A percentile compares a stretch with the other conserved stretches of the same genome.
Evolutionary conservation across 495 filamentous ascomycete species (phyloP).

Genomic region (Lophiostoma macrostomum): DNA sequence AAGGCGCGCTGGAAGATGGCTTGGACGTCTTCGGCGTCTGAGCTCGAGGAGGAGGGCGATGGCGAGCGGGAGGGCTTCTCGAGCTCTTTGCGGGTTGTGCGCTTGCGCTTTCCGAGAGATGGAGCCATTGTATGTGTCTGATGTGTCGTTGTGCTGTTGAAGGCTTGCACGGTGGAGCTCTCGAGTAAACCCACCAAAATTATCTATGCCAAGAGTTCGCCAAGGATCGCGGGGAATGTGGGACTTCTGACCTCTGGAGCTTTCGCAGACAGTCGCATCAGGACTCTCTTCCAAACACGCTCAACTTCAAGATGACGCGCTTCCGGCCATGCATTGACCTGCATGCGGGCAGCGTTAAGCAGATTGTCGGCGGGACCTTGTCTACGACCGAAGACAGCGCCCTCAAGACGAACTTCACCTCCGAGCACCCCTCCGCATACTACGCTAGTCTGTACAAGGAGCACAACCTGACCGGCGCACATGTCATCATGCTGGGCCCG

Average conservation of each 20-base stretch:
- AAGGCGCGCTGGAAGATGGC: slow-evolving; percentile 76
- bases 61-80: slow-evolving; percentile 3
- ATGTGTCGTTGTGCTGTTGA: background rate
- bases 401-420: slow-evolving; percentile 88
- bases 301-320: slow-evolving; percentile 66
- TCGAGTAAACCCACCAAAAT: slow-evolving; percentile 2
- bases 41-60: slow-evolving; percentile 4
- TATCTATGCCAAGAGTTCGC: slow-evolving; percentile 12
- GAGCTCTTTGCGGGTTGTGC: slow-evolving; percentile 8
- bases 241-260: too few relatives aligned
- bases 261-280: too few relatives aligned
- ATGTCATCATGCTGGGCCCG: slow-evolving; percentile 93
- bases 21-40: slow-evolving; percentile 37
- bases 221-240: too few relatives aligned
- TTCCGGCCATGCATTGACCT: slow-evolving; percentile 97
- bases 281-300: background rate
- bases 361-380: slow-evolving; percentile 94
- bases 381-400: slow-evolving; percentile 55
- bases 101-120: slow-evolving; percentile 23
- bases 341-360: slow-evolving; percentile 92
- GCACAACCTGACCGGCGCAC: slow-evolving; percentile 69
- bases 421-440: slow-evolving; percentile 71
- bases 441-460: slow-evolving; percentile 77
- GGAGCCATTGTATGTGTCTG: slow-evolving; percentile 7
- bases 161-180: background rate